A percentile compares a stretch with the other conserved stretches of the same genome.
These are phyloP conservation scores for Blastobotrys peoriensis DNA, from an alignment of 805 yeast species.

Conservation along the genomic window DNA sequence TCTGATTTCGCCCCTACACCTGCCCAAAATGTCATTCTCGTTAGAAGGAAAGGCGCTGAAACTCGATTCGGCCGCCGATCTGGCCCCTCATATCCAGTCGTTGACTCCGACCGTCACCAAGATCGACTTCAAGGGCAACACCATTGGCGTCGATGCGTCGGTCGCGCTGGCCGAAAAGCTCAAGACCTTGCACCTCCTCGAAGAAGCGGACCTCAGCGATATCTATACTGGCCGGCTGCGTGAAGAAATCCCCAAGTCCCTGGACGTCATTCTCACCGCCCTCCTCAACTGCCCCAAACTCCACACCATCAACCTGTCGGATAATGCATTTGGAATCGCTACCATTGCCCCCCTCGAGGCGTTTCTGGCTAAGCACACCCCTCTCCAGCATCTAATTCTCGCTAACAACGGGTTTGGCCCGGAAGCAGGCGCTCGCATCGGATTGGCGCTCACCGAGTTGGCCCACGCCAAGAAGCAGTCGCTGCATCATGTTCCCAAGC, in stretches of 20 bases:
- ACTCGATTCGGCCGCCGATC: conserved; percentile 65
- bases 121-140: conserved; percentile 85
- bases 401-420: conserved; percentile 99
- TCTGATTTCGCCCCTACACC: no score
- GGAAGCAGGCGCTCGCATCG: conserved; percentile 91
- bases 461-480: conserved; percentile 53
- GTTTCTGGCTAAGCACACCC: conserved; percentile 65
- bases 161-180: conserved; percentile 56
- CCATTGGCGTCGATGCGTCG: conserved; percentile 89
- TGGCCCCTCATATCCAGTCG: conserved; percentile 60
- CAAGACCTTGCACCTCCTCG: conserved; percentile 35
- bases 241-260: conserved; percentile 86
- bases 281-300: conserved; percentile 63
- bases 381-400: conserved; percentile 78
- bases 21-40: conserved; percentile 36
- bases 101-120: conserved; percentile 43
- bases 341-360: conserved; percentile 85
- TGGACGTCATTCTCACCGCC: conserved; percentile 66
- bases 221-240: conserved; percentile 91
- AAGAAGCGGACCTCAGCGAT: conserved; percentile 78
- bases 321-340: conserved; percentile 95
- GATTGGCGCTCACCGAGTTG: conserved; percentile 71
- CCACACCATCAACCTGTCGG: conserved; percentile 74
- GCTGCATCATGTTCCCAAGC: conserved; percentile 23
- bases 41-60: conserved; percentile 71